phyloP scores from a whole-genome alignment of 1,284 basidiomycete species.

The Anthracocystis walkeri region DNA sequence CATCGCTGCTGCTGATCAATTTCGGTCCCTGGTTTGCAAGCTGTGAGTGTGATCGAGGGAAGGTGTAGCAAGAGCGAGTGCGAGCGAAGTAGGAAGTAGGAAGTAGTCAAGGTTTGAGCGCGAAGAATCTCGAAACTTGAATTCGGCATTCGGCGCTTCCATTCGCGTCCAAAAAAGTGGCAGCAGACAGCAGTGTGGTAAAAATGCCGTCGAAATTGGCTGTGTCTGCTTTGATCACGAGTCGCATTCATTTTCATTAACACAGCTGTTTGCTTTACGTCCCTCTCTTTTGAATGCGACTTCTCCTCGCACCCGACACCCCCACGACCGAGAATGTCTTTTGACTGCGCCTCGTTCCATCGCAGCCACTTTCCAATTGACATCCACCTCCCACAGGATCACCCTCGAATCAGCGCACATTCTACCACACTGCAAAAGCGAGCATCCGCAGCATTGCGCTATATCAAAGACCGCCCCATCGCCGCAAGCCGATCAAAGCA shows the following conservation, averaged over 20 bases:
- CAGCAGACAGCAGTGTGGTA: background rate
- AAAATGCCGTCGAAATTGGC: too few species aligned
- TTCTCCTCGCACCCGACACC: conserved; percentile 15
- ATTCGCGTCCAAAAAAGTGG: conserved; percentile 1
- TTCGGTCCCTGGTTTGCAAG: background rate
- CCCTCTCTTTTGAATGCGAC: conserved; percentile 9
- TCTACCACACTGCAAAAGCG: background rate
- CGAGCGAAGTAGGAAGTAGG: background rate
- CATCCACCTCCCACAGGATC: conserved; percentile 7
- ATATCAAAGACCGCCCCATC: background rate
- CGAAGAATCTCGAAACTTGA: conserved; percentile 23
- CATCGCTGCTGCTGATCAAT: conserved; percentile 3
- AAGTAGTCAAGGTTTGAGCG: background rate
- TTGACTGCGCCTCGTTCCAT: background rate
- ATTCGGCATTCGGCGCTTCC: conserved; percentile 27
- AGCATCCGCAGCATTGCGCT: background rate
- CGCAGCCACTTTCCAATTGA: background rate
- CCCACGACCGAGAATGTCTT: background rate
- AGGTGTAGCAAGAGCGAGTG: background rate
- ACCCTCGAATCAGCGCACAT: background rate
- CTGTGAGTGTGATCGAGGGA: background rate
- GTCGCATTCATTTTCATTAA: conserved; percentile 33
- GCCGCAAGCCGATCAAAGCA: background rate
- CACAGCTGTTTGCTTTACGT: too few species aligned
- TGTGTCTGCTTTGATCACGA: conserved; percentile 27